Percentiles rank a stretch among this genome's conserved stretches.
phyloP scores from a whole-genome alignment of 257 asterid genomes.

The Solanum dulcamara region DNA sequence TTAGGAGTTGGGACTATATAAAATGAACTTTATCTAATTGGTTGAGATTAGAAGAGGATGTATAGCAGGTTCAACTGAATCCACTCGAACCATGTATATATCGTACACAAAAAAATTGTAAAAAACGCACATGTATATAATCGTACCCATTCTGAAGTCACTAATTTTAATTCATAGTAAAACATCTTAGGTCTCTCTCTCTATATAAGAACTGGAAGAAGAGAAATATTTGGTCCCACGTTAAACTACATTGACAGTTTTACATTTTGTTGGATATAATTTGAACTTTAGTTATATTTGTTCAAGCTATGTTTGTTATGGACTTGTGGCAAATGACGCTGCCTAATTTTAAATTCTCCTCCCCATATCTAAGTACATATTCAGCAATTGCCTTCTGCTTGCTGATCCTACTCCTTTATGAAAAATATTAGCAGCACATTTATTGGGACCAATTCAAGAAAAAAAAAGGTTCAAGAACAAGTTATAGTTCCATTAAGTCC shows the following conservation, averaged over 20 bases:
- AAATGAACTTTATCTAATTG: too few species aligned
- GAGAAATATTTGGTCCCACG: not conserved
- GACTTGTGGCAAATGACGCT: not conserved
- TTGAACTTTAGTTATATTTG: not conserved
- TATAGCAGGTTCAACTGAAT: too few species aligned
- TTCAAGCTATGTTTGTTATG: not conserved
- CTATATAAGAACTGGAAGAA: not conserved
- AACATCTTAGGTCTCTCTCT: not conserved
- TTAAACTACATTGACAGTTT: not conserved
- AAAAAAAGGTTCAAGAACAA: not conserved
- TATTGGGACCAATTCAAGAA: not conserved
- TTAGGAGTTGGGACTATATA: too few species aligned
- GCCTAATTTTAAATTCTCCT: not conserved
- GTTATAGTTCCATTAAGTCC: not conserved
- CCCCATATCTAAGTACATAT: not conserved
- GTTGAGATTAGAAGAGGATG: too few species aligned
- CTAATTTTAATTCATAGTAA: not conserved
- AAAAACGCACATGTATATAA: not conserved
- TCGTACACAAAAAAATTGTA: not conserved
- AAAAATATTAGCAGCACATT: not conserved
- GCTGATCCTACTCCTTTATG: not conserved
- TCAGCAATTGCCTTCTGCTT: not conserved
- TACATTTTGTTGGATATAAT: not conserved
- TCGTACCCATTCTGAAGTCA: not conserved
- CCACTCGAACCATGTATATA: not conserved